Conservation (phyloP, 2,329 filamentous ascomycete species). For the Penicillium occitanis region DNA sequence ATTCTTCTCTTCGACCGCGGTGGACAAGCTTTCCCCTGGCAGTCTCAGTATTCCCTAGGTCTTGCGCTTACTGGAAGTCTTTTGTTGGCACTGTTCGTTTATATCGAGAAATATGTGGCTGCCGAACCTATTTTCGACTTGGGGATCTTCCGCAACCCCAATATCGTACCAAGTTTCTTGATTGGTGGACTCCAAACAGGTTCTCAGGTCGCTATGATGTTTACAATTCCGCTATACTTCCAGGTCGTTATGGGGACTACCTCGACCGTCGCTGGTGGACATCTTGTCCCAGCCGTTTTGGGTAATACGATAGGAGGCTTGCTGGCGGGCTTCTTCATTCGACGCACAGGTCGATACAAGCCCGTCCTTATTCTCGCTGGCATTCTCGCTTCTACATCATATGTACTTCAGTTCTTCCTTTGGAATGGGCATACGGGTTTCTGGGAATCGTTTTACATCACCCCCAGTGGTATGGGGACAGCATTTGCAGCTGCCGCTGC, state of each 20-base stretch:
- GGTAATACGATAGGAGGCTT: constrained; percentile 66
- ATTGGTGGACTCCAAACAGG: constrained; percentile 55
- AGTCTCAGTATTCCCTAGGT: constrained; percentile 26
- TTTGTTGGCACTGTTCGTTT: constrained; percentile 27
- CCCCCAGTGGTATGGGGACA: constrained; percentile 56
- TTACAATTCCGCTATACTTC: constrained; percentile 68
- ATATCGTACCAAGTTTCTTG: constrained; percentile 32
- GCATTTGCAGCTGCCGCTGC: constrained; percentile 49
- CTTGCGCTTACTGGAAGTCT: constrained; percentile 23
- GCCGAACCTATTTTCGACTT: constrained; percentile 39
- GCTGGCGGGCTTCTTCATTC: constrained; percentile 58
- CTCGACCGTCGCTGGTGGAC: constrained; percentile 58
- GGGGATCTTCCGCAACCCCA: constrained; percentile 34
- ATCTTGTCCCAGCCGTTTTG: constrained; percentile 65
- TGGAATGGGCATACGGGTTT: constrained; percentile 62
- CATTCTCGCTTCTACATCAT: constrained; percentile 51
- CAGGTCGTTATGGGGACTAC: constrained; percentile 60
- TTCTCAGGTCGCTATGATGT: constrained; percentile 64
- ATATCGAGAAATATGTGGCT: constrained; percentile 35
- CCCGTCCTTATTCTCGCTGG: constrained; percentile 53
- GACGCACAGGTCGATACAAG: constrained; percentile 61
- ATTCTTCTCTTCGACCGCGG: constrained; percentile 53
- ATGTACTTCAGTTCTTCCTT: constrained; percentile 53
- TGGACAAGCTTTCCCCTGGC: constrained; percentile 43
- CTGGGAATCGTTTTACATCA: constrained; percentile 59